These are phyloP conservation scores for Petunia hybrid DNA, from an alignment of 305 asterid genomes.

Conservation along the genomic window DNA sequence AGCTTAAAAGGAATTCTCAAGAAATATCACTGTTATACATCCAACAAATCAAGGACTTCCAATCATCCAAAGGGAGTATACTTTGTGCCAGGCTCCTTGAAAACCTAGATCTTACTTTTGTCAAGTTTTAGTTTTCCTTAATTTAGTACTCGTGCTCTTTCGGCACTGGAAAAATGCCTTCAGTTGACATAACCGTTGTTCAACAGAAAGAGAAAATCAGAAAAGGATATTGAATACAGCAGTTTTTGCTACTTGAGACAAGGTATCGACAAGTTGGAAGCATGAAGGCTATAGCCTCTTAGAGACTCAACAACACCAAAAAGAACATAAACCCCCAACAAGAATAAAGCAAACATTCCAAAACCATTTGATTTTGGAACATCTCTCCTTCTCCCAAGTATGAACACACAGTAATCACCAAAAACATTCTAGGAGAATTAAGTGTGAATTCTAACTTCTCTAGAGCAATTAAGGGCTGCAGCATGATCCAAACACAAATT, in stretches of 20 bases:
- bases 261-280: conserved; percentile 8
- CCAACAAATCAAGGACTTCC: background rate
- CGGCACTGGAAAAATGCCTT: background rate
- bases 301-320: background rate
- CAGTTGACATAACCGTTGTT: background rate
- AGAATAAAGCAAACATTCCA: conserved; percentile 11
- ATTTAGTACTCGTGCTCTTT: background rate
- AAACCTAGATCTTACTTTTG: background rate
- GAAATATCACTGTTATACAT: background rate
- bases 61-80: background rate
- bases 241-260: background rate
- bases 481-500: conserved; percentile 18
- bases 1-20: background rate
- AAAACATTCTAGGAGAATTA: background rate
- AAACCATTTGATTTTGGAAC: conserved; percentile 11
- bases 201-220: background rate
- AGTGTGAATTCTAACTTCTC: background rate
- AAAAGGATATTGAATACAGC: background rate
- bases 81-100: background rate
- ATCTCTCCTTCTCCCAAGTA: background rate
- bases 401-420: background rate
- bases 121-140: background rate
- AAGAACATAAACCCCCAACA: conserved; percentile 11
- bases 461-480: background rate
- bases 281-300: background rate